phyloP scores from a whole-genome alignment of 371 early-diverging fungal genomes.

The Syncephalastrum racemosum region DNA sequence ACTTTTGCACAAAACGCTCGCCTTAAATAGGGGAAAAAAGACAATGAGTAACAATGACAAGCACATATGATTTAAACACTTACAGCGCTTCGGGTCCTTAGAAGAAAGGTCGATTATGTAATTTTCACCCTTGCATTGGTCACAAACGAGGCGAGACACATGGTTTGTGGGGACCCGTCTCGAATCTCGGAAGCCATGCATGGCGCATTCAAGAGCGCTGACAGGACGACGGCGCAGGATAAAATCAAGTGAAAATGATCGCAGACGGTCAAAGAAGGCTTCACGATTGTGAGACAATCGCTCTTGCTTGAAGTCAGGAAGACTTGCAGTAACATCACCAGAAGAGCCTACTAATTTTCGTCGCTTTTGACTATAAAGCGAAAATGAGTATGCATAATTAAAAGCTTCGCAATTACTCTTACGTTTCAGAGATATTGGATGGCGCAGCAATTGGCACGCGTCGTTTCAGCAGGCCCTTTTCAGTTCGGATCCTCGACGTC shows the following conservation, averaged over 20 bases:
- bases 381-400: too few species aligned
- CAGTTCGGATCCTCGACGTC: too few species aligned
- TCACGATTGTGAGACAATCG: conserved; percentile 6
- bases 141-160: conserved; percentile 10
- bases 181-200: conserved; percentile 22
- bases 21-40: background rate
- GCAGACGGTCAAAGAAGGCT: conserved; percentile 12
- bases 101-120: conserved; percentile 11
- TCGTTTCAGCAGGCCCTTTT: too few species aligned
- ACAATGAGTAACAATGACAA: background rate
- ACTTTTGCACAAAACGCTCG: conserved; percentile 3
- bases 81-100: conserved; percentile 5
- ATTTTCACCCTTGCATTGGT: background rate
- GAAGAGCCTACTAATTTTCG: too few species aligned
- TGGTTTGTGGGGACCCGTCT: background rate
- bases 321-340: too few species aligned
- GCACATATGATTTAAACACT: background rate
- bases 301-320: too few species aligned
- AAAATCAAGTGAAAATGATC: conserved; percentile 10
- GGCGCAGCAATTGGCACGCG: too few species aligned
- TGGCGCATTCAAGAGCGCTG: conserved; percentile 17
- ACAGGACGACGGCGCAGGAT: conserved; percentile 8
- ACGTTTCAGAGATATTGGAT: too few species aligned
- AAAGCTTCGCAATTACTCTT: too few species aligned
- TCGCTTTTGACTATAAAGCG: too few species aligned